A percentile compares a stretch with the other conserved stretches of the same genome.
phyloP scores from a whole-genome alignment of 2,329 filamentous ascomycete species.

The Apiospora arundinis region DNA sequence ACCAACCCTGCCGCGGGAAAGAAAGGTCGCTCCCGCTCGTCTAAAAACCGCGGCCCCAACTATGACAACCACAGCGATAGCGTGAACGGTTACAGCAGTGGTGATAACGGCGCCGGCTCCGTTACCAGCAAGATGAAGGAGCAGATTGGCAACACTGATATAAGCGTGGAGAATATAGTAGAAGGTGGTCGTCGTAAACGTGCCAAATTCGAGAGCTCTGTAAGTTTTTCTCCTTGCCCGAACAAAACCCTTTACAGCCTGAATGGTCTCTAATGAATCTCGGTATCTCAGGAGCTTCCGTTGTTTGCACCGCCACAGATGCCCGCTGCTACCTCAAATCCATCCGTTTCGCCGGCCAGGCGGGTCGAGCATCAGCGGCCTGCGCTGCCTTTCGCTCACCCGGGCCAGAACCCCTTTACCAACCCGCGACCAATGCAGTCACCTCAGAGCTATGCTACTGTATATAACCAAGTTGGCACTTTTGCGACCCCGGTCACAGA shows the following conservation, averaged over 20 bases:
- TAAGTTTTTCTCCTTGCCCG: conserved; percentile 61
- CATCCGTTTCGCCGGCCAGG: conserved; percentile 92
- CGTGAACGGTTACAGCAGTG: conserved; percentile 82
- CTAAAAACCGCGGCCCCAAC: conserved; percentile 69
- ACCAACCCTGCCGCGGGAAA: conserved; percentile 58
- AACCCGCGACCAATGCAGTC: conserved; percentile 82
- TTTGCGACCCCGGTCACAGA: conserved; percentile 69
- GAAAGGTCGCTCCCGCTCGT: conserved; percentile 72
- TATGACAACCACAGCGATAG: conserved; percentile 70
- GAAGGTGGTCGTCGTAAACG: conserved; percentile 95
- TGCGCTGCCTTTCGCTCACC: conserved; percentile 76
- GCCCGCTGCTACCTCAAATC: conserved; percentile 92
- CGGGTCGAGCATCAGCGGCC: conserved; percentile 76
- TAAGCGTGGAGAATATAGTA: conserved; percentile 97
- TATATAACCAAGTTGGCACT: conserved; percentile 59
- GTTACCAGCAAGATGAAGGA: conserved; percentile 81
- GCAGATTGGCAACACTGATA: conserved; percentile 91
- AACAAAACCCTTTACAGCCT: conserved; percentile 32
- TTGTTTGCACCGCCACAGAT: conserved; percentile 94
- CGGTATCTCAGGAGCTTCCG: conserved; percentile 77
- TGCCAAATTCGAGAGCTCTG: conserved; percentile 95
- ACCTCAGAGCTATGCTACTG: conserved; percentile 74
- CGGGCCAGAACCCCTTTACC: conserved; percentile 79
- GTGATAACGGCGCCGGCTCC: conserved; percentile 80
- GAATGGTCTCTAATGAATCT: conserved; percentile 37